phyloP scores from a whole-genome alignment of 225 moss, liverwort and hornwort genomes.

The Pseudoscleropodium purum region DNA sequence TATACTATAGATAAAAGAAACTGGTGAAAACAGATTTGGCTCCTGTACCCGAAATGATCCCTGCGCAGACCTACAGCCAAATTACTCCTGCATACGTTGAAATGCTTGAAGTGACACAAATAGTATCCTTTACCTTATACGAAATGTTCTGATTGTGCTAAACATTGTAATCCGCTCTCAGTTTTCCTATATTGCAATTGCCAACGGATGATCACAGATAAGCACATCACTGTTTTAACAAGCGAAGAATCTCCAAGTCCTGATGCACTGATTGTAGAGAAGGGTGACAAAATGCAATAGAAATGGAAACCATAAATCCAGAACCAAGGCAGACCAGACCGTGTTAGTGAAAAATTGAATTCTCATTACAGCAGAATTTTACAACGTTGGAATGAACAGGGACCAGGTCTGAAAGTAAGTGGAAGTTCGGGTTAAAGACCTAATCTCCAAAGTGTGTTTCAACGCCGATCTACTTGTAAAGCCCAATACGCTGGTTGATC shows the following conservation, averaged over 20 bases:
- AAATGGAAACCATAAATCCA: neutral
- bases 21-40: neutral
- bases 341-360: neutral
- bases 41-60: neutral
- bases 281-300: neutral
- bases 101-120: neutral
- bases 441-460: neutral
- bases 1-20: neutral
- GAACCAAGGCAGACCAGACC: neutral
- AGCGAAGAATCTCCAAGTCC: neutral
- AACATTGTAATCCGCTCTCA: neutral
- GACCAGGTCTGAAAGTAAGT: neutral
- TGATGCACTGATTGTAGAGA: neutral
- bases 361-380: neutral
- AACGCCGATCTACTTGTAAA: constrained; percentile 26
- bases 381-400: neutral
- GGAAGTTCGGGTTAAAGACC: neutral
- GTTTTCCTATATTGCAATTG: neutral
- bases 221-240: neutral
- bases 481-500: constrained; percentile 48
- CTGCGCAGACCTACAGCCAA: neutral
- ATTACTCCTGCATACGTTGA: neutral
- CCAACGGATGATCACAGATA: neutral
- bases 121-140: neutral
- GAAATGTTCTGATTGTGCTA: neutral